Conservation (phyloP, 805 yeast genomes). For the Candida insectalens region DNA sequence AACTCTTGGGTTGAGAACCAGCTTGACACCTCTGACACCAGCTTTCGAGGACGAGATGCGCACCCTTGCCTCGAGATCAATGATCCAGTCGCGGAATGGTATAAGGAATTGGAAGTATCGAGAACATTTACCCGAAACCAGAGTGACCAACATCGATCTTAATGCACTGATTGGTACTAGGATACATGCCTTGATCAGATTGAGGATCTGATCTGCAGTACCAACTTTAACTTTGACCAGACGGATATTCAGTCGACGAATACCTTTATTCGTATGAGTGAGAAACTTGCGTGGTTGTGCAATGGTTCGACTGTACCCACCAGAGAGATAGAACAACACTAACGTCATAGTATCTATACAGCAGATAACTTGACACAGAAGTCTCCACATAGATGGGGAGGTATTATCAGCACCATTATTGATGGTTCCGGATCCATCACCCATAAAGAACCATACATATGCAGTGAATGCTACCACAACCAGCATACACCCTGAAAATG, state of each 20-base stretch:
- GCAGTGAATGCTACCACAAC: conserved; percentile 26
- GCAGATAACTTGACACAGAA: conserved; percentile 42
- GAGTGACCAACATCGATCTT: conserved; percentile 6
- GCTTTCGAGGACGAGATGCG: conserved; percentile 33
- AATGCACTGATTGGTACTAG: conserved; percentile 9
- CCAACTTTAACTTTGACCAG: conserved; percentile 51
- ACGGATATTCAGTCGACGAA: conserved; percentile 72
- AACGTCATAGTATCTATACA: conserved; percentile 59
- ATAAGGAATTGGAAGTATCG: neutral
- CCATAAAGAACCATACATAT: conserved; percentile 24
- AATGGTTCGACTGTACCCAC: conserved; percentile 82
- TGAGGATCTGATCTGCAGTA: conserved; percentile 23
- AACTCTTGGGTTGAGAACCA: conserved; percentile 71
- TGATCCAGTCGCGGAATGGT: conserved; percentile 14
- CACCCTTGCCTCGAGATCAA: conserved; percentile 15
- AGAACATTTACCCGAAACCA: neutral
- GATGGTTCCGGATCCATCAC: conserved; percentile 12
- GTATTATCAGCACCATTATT: conserved; percentile 1
- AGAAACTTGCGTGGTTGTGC: conserved; percentile 73
- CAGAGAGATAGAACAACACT: conserved; percentile 72
- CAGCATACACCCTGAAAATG: conserved; percentile 37
- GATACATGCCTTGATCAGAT: conserved; percentile 9
- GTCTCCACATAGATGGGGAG: conserved; percentile 11
- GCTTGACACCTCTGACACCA: conserved; percentile 74
- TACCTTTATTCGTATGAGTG: conserved; percentile 78